A percentile compares a stretch with the other conserved stretches of the same genome.
phyloP scores from a whole-genome alignment of 2,329 filamentous ascomycete genomes.

The Aspergillus calidoustus region DNA sequence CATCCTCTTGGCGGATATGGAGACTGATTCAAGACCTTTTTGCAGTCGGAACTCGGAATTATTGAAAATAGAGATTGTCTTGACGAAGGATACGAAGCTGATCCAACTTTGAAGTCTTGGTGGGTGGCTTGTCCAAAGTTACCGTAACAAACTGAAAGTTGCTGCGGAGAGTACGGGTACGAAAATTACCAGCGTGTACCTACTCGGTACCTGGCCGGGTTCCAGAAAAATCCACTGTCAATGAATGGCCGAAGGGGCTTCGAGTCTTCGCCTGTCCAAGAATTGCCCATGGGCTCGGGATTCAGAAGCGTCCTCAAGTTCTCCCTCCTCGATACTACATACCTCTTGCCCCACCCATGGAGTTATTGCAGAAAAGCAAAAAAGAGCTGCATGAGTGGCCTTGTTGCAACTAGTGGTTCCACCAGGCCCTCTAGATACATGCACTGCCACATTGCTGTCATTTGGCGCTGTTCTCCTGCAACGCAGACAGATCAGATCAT shows the following conservation, averaged over 20 bases:
- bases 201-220: slow-evolving; percentile 4
- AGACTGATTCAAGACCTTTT: background rate
- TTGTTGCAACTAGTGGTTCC: slow-evolving; percentile 26
- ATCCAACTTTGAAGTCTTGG: background rate
- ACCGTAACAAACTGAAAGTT: background rate
- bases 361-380: slow-evolving; percentile 20
- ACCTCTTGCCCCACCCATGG: slow-evolving; percentile 21
- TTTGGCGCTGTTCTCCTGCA: slow-evolving; percentile 19
- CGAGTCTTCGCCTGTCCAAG: slow-evolving; percentile 1
- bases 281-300: slow-evolving; percentile 9
- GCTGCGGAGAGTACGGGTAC: background rate
- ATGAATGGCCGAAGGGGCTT: background rate
- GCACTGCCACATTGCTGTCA: slow-evolving; percentile 33
- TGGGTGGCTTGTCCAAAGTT: background rate
- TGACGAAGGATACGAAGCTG: background rate
- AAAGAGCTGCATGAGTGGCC: slow-evolving; percentile 23
- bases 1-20: slow-evolving; percentile 12
- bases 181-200: slow-evolving; percentile 2
- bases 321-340: slow-evolving; percentile 1
- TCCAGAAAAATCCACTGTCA: slow-evolving; percentile 10
- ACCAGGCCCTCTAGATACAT: slow-evolving; percentile 30
- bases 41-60: background rate
- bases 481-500: background rate
- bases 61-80: background rate
- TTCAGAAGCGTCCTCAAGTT: slow-evolving; percentile 4